Conservation (phyloP, 352 stramenopile species). For the Phytophthora sansomeana region DNA sequence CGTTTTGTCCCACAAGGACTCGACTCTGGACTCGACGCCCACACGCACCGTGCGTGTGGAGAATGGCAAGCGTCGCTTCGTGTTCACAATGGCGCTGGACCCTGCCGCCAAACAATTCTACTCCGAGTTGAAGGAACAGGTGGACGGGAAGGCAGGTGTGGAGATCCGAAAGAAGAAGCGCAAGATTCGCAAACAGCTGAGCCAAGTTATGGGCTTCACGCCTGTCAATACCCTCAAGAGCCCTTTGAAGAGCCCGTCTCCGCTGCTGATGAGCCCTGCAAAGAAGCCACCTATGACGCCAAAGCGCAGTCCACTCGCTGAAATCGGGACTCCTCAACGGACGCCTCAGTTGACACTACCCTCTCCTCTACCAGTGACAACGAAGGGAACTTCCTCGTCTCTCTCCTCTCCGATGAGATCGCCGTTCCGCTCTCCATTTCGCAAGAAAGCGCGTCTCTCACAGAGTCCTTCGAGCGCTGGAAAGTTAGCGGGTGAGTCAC, state of each 20-base stretch:
- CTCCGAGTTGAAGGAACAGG: constrained; percentile 68
- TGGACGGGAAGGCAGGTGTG: constrained; percentile 59
- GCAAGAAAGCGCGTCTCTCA: constrained; percentile 66
- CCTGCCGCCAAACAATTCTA: constrained; percentile 62
- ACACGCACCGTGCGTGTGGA: constrained; percentile 59
- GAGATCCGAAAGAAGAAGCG: constrained; percentile 78
- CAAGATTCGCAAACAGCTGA: constrained; percentile 82
- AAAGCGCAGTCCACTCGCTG: constrained; percentile 54
- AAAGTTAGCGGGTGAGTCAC: constrained; percentile 2
- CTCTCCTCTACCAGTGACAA: constrained; percentile 52
- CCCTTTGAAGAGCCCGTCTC: constrained; percentile 40
- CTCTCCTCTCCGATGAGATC: constrained; percentile 60
- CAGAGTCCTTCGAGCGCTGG: constrained; percentile 37
- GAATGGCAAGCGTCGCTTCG: constrained; percentile 72
- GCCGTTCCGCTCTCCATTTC: constrained; percentile 78
- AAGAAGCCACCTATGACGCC: constrained; percentile 45
- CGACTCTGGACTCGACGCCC: constrained; percentile 35
- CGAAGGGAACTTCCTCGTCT: constrained; percentile 49
- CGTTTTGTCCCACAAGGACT: constrained; percentile 58
- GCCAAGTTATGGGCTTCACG: constrained; percentile 65
- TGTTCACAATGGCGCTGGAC: constrained; percentile 61
- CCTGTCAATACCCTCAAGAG: constrained; percentile 77
- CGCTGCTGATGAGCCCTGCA: constrained; percentile 43
- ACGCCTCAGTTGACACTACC: constrained; percentile 54
- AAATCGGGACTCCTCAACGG: constrained; percentile 57